Evolutionary conservation across 352 stramenopile genomes (phyloP), one percentile per base, ranked within the genome.

Genomic region (Pythium sp.): DNA sequence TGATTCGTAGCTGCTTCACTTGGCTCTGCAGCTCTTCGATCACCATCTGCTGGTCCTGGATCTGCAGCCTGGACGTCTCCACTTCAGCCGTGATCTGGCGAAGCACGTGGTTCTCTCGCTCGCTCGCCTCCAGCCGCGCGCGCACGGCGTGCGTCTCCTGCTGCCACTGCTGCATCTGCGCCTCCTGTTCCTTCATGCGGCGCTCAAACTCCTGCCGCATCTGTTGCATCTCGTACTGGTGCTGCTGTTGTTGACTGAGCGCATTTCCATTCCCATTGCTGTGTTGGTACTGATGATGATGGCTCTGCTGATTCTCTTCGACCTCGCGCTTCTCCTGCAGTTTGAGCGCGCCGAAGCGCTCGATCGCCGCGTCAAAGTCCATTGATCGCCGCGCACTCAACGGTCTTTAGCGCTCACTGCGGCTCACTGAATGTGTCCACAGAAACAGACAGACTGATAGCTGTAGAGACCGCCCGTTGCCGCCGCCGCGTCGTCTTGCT

Each of bases 261-360:
- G 43, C 18, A 3, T 12, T 20, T 5, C 34, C 34, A 24, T 46
- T 55, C 8, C 30, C 20, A 57, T 62, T 64, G 34, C 6, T 57
- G 54, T 22, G 63, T 38, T 56, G 63, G 22, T 60, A 61, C 56
- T 74, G 68, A 9, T 70, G 68, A 11, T 26, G 28, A 22, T 65
- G 54, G 22, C 58, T 62, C 9, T 49, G 43, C 34, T 28, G 26
- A 51, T 61, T 26, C 32, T 46, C 22, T 20, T 60, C 59, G 57
- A 22, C 30, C 54, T 58, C 43, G 47, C 43, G 51, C 58, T 71
- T 63, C 38, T 88, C 79, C 61, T 91, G 82, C 54, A 93, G 73
- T 72, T 90, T 89, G 30, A 93, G 79, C 62, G 82, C 80, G 71
- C 88, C 84, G 7, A 93, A 72, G 22, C 83, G 81, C 80, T 91